phyloP scores from a whole-genome alignment of 371 early-diverging fungal species.

The Actinomortierella wolfii region DNA sequence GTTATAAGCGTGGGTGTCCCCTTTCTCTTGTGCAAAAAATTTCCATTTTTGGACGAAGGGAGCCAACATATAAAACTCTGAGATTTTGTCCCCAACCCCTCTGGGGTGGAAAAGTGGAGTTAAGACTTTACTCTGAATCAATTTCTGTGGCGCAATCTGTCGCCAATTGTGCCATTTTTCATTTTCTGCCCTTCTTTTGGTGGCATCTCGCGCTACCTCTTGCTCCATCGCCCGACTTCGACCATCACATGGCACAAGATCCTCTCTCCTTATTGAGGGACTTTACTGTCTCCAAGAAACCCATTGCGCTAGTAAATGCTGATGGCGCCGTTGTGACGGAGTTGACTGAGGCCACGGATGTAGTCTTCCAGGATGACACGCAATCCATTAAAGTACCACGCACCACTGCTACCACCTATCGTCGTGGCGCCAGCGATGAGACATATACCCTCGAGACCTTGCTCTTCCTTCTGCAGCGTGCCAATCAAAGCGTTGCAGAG shows the following conservation, averaged over 20 bases:
- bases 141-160: too few relatives aligned
- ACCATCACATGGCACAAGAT: slow-evolving; percentile 13
- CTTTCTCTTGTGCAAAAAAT: too few relatives aligned
- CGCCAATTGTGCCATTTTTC: too few relatives aligned
- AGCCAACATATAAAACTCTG: too few relatives aligned
- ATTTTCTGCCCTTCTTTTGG: too few relatives aligned
- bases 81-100: too few relatives aligned
- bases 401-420: slow-evolving; percentile 62
- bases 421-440: slow-evolving; percentile 60
- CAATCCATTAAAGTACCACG: slow-evolving; percentile 56
- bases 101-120: too few relatives aligned
- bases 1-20: too few relatives aligned
- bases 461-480: slow-evolving; percentile 71
- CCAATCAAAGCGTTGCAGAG: slow-evolving; percentile 67
- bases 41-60: too few relatives aligned
- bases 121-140: too few relatives aligned
- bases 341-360: slow-evolving; percentile 58
- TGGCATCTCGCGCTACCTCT: too few relatives aligned
- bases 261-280: slow-evolving; percentile 68
- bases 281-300: slow-evolving; percentile 60
- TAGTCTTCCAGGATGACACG: slow-evolving; percentile 56
- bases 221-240: too few relatives aligned
- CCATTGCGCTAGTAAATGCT: slow-evolving; percentile 53
- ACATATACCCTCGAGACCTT: slow-evolving; percentile 77
- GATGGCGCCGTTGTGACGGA: slow-evolving; percentile 52